Base-by-base conservation (phyloP, 2,329 filamentous ascomycete genomes). In the Orbilia ellipsospora region DNA sequence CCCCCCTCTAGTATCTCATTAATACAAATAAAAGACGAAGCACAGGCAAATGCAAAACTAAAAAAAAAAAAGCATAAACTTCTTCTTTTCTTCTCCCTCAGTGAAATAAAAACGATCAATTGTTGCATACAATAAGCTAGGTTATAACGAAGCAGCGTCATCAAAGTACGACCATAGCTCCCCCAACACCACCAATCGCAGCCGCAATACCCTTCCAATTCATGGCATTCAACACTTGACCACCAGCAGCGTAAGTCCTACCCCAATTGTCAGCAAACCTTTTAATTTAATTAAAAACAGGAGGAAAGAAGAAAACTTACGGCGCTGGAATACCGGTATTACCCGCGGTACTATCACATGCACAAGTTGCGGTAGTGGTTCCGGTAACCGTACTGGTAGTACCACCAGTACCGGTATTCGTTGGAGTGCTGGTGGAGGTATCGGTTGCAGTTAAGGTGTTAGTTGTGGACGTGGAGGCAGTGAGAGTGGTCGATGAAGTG, bases 241-340 rank as follows among this genome's bases (percentile, higher is more conserved):
- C 70, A 7, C 31, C 42, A 8, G 61, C 70, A 18, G 70, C 45
- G 40, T 63, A 74, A 2, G 63, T 74, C 5, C 70, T 74, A 67
- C 6, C 8, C 20, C n/a, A n/a, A n/a, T n/a, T n/a, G n/a, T n/a
- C n/a, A n/a, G n/a, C n/a, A n/a, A n/a, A n/a, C n/a, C n/a, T n/a
- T n/a, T n/a, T n/a, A n/a, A n/a, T n/a, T n/a, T 28, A 42, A 44
- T 15, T 23, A 40, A 48, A 51, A 28, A 23, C 16, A 26, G 13
- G n/a, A 61, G 16, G 16, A 51, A n/a, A 20, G 10, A 51, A 73
- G n/a, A n/a, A n/a, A n/a, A n/a, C 70, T 68, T 68, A 74, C 70
- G 70, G 57, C 1, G 50, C 16, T 20, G 70, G 62, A 31, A 73
- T 57, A 23, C 12, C 28, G 6, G 62, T 67, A 15, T 5, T 42